A percentile compares a stretch with the other conserved stretches of the same genome.
Conservation (phyloP, 306 rosid species). For the Vachellia pachyceras region DNA sequence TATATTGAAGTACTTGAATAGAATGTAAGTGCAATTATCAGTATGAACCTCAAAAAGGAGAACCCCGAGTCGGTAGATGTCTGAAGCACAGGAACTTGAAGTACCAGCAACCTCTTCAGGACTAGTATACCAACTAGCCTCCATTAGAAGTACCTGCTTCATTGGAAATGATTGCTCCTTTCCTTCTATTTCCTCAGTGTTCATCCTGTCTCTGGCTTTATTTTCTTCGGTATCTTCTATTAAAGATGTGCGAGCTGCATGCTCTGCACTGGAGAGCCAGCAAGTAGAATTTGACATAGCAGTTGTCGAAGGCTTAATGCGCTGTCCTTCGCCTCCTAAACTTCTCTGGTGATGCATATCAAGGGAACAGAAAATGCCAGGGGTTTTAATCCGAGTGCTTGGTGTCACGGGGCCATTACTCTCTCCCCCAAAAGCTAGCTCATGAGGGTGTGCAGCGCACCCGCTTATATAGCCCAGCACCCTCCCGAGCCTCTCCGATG, state of each 20-base stretch:
- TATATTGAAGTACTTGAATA: slow-evolving; percentile 27
- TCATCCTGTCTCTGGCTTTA: slow-evolving; percentile 58
- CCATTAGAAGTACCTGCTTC: slow-evolving; percentile 82
- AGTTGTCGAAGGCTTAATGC: slow-evolving; percentile 48
- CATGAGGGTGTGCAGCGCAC: too few species aligned
- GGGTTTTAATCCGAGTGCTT: slow-evolving; percentile 49
- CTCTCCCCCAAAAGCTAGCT: too few species aligned
- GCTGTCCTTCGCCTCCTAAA: slow-evolving; percentile 56
- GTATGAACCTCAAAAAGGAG: slow-evolving; percentile 86
- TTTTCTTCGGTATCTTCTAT: slow-evolving; percentile 68
- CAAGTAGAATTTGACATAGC: slow-evolving; percentile 73
- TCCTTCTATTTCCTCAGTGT: slow-evolving; percentile 64
- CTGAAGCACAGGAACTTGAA: slow-evolving; percentile 83
- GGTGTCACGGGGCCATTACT: too few species aligned
- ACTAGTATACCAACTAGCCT: slow-evolving; percentile 86
- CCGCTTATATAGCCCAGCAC: too few species aligned
- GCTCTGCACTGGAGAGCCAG: slow-evolving; percentile 71
- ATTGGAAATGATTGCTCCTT: slow-evolving; percentile 84
- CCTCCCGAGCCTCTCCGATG: too few species aligned
- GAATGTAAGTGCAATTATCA: slow-evolving; percentile 24
- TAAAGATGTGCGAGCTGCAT: slow-evolving; percentile 65
- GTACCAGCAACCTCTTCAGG: slow-evolving; percentile 77
- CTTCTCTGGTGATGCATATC: slow-evolving; percentile 53
- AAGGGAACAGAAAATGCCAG: slow-evolving; percentile 49
- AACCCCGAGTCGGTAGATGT: slow-evolving; percentile 82